These are phyloP conservation scores for Eutrema heterophyllum DNA, from an alignment of 345 rosid species.

Conservation along the genomic window DNA sequence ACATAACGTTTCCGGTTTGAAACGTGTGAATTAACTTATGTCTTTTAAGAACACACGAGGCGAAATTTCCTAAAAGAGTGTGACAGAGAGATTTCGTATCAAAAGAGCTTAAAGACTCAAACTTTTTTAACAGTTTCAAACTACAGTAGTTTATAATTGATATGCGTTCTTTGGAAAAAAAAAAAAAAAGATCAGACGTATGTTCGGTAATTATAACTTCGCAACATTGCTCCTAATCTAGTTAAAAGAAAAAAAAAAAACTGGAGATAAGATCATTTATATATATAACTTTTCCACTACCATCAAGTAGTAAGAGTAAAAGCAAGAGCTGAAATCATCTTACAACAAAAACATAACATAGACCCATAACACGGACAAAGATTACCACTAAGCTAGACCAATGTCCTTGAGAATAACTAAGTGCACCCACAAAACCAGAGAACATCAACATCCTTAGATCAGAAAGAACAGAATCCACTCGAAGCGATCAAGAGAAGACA, in stretches of 20 bases:
- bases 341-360: conserved; percentile 17
- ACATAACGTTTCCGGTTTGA: not conserved
- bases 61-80: not conserved
- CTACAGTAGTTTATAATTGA: not conserved
- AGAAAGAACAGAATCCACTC: conserved; percentile 17
- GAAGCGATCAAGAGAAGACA: conserved; percentile 16
- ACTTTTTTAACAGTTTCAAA: not conserved
- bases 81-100: not conserved
- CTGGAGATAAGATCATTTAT: not conserved
- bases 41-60: not conserved
- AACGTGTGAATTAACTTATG: not conserved
- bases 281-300: conserved; percentile 5
- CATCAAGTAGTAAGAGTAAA: conserved; percentile 3
- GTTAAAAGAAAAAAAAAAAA: not conserved
- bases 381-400: conserved; percentile 27
- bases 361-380: conserved; percentile 9
- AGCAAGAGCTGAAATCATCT: conserved; percentile 14
- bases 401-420: conserved; percentile 22
- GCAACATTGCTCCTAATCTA: not conserved
- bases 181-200: not conserved
- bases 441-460: conserved; percentile 19
- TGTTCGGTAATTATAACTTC: not conserved
- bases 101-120: not conserved
- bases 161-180: not conserved
- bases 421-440: conserved; percentile 15